phyloP scores from a whole-genome alignment of 225 moss, liverwort and hornwort species.

The Physcomitrellopsis africana region DNA sequence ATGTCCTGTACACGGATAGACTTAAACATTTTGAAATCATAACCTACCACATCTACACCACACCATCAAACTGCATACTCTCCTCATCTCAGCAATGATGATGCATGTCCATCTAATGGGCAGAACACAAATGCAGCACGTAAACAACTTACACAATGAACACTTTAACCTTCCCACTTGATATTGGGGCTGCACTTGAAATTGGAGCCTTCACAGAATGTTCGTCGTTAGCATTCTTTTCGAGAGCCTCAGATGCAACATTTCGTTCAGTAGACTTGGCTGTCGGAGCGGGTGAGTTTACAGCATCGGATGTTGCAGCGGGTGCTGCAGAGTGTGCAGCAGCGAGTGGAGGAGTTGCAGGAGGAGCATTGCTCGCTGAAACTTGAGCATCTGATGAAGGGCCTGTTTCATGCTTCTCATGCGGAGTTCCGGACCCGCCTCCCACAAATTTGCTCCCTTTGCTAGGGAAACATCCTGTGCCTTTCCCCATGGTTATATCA shows the following conservation, averaged over 20 bases:
- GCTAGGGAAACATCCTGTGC: constrained; percentile 58
- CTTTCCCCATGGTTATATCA: constrained; percentile 54
- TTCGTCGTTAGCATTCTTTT: constrained; percentile 1
- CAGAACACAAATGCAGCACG: background rate
- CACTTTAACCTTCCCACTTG: constrained; percentile 60
- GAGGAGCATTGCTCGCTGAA: constrained; percentile 10
- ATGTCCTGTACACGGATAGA: no score
- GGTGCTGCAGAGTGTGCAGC: background rate
- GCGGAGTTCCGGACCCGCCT: constrained; percentile 25
- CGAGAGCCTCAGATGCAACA: constrained; percentile 21
- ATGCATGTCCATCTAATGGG: background rate
- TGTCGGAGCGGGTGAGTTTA: constrained; percentile 7
- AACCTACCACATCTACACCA: background rate
- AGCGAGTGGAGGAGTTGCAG: constrained; percentile 8
- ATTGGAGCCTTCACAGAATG: constrained; percentile 16
- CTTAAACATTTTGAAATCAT: background rate
- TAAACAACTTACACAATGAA: constrained; percentile 70
- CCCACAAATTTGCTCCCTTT: constrained; percentile 52
- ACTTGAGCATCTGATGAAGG: constrained; percentile 39
- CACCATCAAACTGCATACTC: no score
- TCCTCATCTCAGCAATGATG: background rate
- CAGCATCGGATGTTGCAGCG: background rate
- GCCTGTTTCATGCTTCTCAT: constrained; percentile 31
- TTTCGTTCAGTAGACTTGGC: constrained; percentile 4
- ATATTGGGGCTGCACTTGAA: constrained; percentile 24